Base-by-base conservation (phyloP, 768 basidiomycete genomes). In the Dendrothele bispora region DNA sequence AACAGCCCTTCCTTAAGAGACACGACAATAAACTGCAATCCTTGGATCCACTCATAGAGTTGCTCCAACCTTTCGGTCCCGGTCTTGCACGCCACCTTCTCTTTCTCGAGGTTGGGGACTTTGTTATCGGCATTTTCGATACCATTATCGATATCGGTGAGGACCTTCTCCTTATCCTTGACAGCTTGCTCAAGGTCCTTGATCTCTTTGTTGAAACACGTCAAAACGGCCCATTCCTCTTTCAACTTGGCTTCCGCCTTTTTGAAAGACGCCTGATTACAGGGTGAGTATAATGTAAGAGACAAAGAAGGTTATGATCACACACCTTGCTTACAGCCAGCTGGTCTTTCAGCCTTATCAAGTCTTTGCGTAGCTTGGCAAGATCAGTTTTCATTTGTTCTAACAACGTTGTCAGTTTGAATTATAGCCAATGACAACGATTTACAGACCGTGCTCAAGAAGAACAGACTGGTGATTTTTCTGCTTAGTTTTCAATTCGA, bases 11-110 rank as follows among this genome's bases (percentile, higher is more conserved):
- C 97, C 67, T 98, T 98, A 47, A 98, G 73, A 17, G 88, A 91
- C 48, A 98, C 95, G 41, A 98, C 97, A 60, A 98, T 97, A 70
- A 98, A 99, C 64, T 99, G 97, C 14, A 88, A 89, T 34, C 95
- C 95, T 69, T 93, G 94, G 80, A 99, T 98, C 97, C 97, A 98
- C 1, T 85, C 78, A 56, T 87, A 78, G 61, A 85, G 79, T 59
- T 85, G 82, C 69, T 97, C 93, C n/a, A 95, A 73, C 39, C 75
- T 78, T 21, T 74, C 63, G 22, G 85, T 78, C 29, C 59, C 46
- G 37, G 80, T 82, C 25, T 62, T 59, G 2, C 83, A 80, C 1
- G 74, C 56, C 6, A 77, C 66, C 58, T 77, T 77, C 46, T 97
- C 93, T 64, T 86, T 91, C 25, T 64, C 72, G 26, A 87, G 63